Evolutionary conservation across 257 asterid genomes (phyloP), one percentile per base, ranked within the genome.

Genomic region (Oldenlandia corymbosa): DNA sequence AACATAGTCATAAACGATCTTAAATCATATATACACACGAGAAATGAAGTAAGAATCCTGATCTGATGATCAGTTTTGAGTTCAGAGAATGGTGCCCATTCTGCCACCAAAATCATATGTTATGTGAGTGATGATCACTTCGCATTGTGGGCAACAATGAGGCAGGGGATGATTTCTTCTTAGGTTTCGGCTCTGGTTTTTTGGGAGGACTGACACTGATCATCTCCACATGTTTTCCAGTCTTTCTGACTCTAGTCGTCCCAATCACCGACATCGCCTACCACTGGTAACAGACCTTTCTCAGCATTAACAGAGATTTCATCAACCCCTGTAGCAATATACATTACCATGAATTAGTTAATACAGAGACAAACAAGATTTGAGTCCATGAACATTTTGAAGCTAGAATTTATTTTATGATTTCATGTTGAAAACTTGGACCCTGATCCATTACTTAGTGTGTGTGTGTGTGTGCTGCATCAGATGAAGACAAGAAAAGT

Each of bases 281-380:
- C 28, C 28, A 71, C 65, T n/a, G 75, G 64, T 58, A 71, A 23
- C 3, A 49, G 64, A 45, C 75, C 75, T 42, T 71, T 64, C 21
- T 27, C 61, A 2, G 27, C 37, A 28, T 71, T 47, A 27, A 47
- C 66, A 0, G 17, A 2, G 14, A 71, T 48, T 37, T 36, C 46
- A 17, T 64, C 55, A 16, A 71, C 45, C 32, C 71, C 75, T 71
- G 58, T 5, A 24, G 16, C 9, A 9, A 34, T 34, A 4, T 3
- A 34, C 39, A 34, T 34, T 9, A 34, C 39, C 39, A 34, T n/a
- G n/a, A n/a, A n/a, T n/a, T n/a, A n/a, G n/a, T n/a, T n/a, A n/a
- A n/a, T n/a, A n/a, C n/a, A n/a, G n/a, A n/a, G n/a, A n/a, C n/a
- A n/a, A n/a, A n/a, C n/a, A n/a, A n/a, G n/a, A n/a, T n/a, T n/a